Evolutionary conservation across 495 filamentous ascomycete genomes (phyloP).

Genomic region (Lasiosphaeriaceae sp.): DNA sequence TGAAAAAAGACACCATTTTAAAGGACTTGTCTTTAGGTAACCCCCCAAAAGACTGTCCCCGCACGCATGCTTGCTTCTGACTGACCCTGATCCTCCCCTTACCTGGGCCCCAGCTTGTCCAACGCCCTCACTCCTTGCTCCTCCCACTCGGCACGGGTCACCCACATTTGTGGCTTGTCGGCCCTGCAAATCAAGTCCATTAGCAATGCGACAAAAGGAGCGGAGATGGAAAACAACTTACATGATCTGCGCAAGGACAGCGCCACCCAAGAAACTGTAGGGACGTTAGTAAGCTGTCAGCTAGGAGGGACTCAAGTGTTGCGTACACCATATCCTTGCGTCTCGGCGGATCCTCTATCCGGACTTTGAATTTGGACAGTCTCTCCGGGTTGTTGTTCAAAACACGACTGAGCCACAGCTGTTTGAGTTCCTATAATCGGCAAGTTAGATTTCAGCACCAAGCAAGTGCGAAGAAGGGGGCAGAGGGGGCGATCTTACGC

Average conservation of each 20-base stretch:
- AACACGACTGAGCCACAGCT: constrained; percentile 93
- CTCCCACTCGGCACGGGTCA: constrained; percentile 92
- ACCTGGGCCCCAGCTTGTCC: constrained; percentile 86
- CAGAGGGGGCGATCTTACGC: too few species aligned
- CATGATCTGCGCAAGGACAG: constrained; percentile 97
- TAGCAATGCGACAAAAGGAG: too few species aligned
- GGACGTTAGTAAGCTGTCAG: too few species aligned
- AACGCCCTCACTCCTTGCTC: constrained; percentile 84
- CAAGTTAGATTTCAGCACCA: too few species aligned
- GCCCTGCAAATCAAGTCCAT: too few species aligned
- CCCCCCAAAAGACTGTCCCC: too few species aligned
- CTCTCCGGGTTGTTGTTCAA: constrained; percentile 86
- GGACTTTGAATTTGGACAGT: constrained; percentile 96
- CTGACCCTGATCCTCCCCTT: constrained; percentile 9
- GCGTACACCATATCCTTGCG: constrained; percentile 84
- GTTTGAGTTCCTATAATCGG: constrained; percentile 82
- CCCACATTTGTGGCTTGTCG: constrained; percentile 98
- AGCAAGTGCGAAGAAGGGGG: too few species aligned
- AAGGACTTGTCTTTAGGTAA: too few species aligned
- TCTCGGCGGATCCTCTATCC: constrained; percentile 95
- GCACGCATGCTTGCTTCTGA: background rate
- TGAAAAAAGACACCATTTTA: too few species aligned
- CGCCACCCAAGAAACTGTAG: constrained; percentile 76
- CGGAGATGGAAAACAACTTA: too few species aligned
- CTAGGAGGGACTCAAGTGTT: too few species aligned